Conservation (phyloP, 2,329 filamentous ascomycete species). For the Gremmenia infestans region DNA sequence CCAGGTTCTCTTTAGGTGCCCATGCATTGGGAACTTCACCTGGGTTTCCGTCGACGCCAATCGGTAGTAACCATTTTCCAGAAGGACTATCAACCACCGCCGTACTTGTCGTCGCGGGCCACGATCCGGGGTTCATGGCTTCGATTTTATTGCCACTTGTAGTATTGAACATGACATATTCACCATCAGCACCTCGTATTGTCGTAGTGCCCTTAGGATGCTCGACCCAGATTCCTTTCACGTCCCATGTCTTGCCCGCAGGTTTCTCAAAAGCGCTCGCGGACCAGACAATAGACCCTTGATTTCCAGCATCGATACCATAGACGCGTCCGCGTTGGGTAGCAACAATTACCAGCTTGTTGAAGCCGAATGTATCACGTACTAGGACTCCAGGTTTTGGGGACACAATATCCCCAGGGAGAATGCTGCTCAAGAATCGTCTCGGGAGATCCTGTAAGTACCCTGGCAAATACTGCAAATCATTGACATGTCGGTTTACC, state of each 20-base stretch:
- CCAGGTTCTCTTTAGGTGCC: conserved; percentile 49
- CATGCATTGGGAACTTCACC: conserved; percentile 41
- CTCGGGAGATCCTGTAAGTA: conserved; percentile 67
- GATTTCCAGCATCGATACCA: conserved; percentile 70
- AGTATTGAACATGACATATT: conserved; percentile 52
- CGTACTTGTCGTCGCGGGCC: conserved; percentile 41
- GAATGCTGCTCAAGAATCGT: conserved; percentile 58
- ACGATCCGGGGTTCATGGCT: conserved; percentile 36
- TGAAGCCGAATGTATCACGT: conserved; percentile 79
- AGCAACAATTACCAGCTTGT: conserved; percentile 76
- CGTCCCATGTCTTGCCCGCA: conserved; percentile 54
- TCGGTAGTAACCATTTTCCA: conserved; percentile 49
- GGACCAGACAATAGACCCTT: conserved; percentile 73
- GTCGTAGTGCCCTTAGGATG: conserved; percentile 44
- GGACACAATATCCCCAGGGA: conserved; percentile 46
- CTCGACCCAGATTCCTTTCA: conserved; percentile 62
- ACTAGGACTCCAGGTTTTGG: conserved; percentile 44
- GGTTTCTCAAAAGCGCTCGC: conserved; percentile 56
- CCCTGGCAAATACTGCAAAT: conserved; percentile 70
- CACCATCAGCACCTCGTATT: conserved; percentile 44
- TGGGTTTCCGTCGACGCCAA: conserved; percentile 47
- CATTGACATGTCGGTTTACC: conserved; percentile 72
- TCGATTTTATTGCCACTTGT: conserved; percentile 48
- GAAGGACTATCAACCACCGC: conserved; percentile 48
- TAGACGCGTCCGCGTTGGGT: conserved; percentile 76